phyloP scores from a whole-genome alignment of 768 basidiomycete species.

The Lactifluus echinatus region DNA sequence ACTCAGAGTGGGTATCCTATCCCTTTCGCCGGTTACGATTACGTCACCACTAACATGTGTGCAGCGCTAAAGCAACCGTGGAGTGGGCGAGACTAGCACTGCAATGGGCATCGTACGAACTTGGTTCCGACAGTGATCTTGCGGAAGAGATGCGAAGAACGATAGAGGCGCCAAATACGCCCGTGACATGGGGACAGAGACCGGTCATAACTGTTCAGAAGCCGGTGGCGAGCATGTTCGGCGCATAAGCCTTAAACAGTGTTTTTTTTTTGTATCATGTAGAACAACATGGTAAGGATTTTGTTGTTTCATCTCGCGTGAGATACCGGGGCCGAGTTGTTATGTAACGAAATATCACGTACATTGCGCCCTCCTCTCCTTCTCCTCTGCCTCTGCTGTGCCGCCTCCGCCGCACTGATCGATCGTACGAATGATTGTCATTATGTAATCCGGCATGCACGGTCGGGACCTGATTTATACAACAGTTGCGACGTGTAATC shows the following conservation, averaged over 20 bases:
- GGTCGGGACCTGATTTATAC: constrained; percentile 5
- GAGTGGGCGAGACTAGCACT: constrained; percentile 44
- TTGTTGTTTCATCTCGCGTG: neutral
- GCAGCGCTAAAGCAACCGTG: constrained; percentile 37
- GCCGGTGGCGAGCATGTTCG: constrained; percentile 4
- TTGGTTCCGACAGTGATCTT: constrained; percentile 47
- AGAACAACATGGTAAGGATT: no score
- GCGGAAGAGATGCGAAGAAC: constrained; percentile 33
- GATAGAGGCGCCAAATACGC: constrained; percentile 32
- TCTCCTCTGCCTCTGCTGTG: no score
- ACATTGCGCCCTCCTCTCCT: no score
- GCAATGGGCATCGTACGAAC: constrained; percentile 48
- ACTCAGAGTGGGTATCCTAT: constrained; percentile 48
- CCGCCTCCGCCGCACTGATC: neutral
- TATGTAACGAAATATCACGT: constrained; percentile 1
- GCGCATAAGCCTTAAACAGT: neutral
- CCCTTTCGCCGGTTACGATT: neutral
- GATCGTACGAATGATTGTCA: neutral
- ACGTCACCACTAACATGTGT: neutral
- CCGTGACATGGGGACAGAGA: constrained; percentile 41
- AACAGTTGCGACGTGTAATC: neutral
- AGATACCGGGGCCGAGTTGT: neutral
- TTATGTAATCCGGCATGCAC: neutral
- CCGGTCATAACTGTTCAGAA: constrained; percentile 15
- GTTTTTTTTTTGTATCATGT: no score